These are phyloP conservation scores for Plasmodium inui DNA, from an alignment of 169 alveolate species.

Conservation along the genomic window DNA sequence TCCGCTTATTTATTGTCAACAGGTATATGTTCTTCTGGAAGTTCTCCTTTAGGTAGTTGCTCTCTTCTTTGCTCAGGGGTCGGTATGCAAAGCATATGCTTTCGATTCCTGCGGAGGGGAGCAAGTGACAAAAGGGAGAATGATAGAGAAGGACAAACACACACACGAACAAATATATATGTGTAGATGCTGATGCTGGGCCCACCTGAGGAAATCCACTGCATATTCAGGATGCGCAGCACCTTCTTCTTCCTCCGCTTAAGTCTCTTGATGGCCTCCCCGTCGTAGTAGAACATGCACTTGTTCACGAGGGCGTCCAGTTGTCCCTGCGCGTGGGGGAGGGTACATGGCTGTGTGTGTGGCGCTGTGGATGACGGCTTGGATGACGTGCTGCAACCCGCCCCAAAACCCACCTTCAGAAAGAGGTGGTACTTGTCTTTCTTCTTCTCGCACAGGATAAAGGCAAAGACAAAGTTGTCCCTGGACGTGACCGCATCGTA, in stretches of 20 bases:
- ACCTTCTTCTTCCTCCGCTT: slow-evolving; percentile 46
- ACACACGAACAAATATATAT: neutral
- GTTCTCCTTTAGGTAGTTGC: slow-evolving; percentile 11
- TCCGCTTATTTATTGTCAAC: slow-evolving; percentile 34
- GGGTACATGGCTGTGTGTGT: neutral
- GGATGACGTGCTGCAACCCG: neutral
- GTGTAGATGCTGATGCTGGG: neutral
- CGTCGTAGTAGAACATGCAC: slow-evolving; percentile 67
- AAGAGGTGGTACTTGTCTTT: slow-evolving; percentile 64
- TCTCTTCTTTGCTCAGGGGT: slow-evolving; percentile 42
- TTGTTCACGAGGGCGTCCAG: slow-evolving; percentile 56
- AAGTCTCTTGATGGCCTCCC: slow-evolving; percentile 24
- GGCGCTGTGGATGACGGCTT: neutral
- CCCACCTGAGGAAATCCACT: slow-evolving; percentile 65
- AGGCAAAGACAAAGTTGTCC: slow-evolving; percentile 60
- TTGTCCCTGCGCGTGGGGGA: slow-evolving; percentile 19
- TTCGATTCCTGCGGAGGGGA: slow-evolving; percentile 17
- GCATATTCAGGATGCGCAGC: slow-evolving; percentile 36
- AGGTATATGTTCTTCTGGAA: slow-evolving; percentile 34
- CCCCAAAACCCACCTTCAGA: slow-evolving; percentile 23
- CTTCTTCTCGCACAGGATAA: slow-evolving; percentile 40
- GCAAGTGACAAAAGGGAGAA: neutral
- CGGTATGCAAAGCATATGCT: slow-evolving; percentile 67
- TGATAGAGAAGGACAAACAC: neutral
- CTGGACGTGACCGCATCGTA: slow-evolving; percentile 43